Percentiles rank a stretch among this genome's conserved stretches.
Evolutionary conservation across 78 protist genomes (phyloP).

Genomic region (Creolimax fragrantissima): DNA sequence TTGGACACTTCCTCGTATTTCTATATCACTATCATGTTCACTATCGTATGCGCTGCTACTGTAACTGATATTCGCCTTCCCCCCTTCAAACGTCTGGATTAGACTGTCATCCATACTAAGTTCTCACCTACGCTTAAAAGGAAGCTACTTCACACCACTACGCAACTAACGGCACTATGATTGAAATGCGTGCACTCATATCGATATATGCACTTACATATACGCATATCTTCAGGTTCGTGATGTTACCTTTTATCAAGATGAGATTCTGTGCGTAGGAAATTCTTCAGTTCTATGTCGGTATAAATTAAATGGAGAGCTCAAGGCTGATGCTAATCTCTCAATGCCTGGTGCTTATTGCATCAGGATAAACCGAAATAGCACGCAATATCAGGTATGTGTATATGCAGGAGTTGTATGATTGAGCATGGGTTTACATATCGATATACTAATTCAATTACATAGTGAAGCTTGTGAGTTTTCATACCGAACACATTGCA

Average conservation of each 20-base stretch:
- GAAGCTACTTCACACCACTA: background rate
- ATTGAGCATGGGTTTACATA: too few species aligned
- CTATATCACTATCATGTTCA: background rate
- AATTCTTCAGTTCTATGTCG: background rate
- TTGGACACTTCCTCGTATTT: background rate
- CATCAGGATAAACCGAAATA: background rate
- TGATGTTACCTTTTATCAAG: background rate
- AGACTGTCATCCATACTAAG: too few species aligned
- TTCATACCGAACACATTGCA: too few species aligned
- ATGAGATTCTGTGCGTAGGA: background rate
- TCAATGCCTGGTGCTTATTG: background rate
- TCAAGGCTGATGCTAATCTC: background rate
- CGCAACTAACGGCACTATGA: background rate
- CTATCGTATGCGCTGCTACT: background rate
- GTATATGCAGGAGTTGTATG: too few species aligned
- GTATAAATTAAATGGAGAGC: background rate
- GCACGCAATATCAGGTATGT: too few species aligned
- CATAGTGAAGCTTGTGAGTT: too few species aligned
- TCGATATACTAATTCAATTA: too few species aligned
- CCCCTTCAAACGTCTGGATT: background rate
- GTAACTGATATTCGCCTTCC: background rate
- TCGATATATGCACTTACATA: background rate
- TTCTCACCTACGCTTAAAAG: too few species aligned
- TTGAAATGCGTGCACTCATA: too few species aligned
- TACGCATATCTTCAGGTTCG: background rate